Evolutionary conservation across 179 eudicot species (phyloP), one percentile per base, ranked within the genome.

Genomic region (Actinidia chinensis): DNA sequence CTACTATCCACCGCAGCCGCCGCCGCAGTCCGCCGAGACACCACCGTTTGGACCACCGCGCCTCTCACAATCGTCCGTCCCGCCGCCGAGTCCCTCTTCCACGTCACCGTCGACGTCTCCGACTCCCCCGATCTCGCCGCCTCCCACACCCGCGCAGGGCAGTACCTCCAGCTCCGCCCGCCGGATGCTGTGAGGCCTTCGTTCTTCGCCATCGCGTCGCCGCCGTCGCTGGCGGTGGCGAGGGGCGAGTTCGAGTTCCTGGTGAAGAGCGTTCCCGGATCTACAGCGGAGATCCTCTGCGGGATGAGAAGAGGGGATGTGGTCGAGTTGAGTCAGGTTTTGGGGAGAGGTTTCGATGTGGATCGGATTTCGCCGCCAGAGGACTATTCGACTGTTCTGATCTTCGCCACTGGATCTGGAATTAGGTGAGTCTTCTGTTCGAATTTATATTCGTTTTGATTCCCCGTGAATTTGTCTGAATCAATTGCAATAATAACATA

Each of bases 351-450:
- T 5, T 95, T 93, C 12, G 86, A 87, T 55, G 17, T 86, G 8
- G 88, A 90, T 65, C 84, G 28, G 80, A 87, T 95, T 61, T 82
- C 90, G 59, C 94, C 97, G 17, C 88, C 95, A 0, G 87, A 88
- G 68, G 81, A 81, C n/a, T 88, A 76, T 47, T 83, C 79, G 4
- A 88, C 91, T 40, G 91, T 95, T 42, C 86, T 91, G 6, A 90
- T 95, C 42, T 93, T 95, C 56, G 98, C 99, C n/a, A 93, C 99
- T 3, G 98, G 98, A 82, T 89, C 99, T 74, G 98, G 95, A 66
- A 95, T 95, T 70, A 95, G 99, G 99, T 81, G 8, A 64, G 36
- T 17, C 44, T 78, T 46, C 43, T 52, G n/a, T 17, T 36, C 51
- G 3, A 66, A 52, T 64, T 12, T 6, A 47, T 74, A 47, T 74